A percentile compares a stretch with the other conserved stretches of the same genome.
Conservation (phyloP, 805 yeast genomes). For the Komagataella pseudopastoris region DNA sequence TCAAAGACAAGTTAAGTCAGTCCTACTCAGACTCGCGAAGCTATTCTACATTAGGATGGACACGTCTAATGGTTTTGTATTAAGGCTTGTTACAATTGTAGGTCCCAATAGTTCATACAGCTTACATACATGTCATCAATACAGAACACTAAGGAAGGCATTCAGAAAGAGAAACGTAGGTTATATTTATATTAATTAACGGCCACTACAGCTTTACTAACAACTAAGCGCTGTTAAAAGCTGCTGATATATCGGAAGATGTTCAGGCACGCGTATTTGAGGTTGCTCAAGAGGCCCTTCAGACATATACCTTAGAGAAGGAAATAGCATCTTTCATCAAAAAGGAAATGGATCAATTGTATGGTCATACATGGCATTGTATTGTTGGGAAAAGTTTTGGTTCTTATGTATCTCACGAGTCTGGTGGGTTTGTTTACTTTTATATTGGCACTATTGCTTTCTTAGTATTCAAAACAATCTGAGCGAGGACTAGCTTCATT, state of each 20-base stretch:
- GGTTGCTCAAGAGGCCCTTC: slow-evolving; percentile 29
- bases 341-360: slow-evolving; percentile 45
- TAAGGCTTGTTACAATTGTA: neutral
- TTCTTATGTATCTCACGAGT: slow-evolving; percentile 63
- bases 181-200: no score
- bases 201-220: neutral
- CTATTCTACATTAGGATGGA: neutral
- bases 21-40: neutral
- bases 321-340: slow-evolving; percentile 57
- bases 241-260: slow-evolving; percentile 28
- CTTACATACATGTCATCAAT: neutral
- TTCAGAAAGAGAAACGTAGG: neutral
- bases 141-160: neutral
- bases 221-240: slow-evolving; percentile 10
- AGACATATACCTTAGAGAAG: slow-evolving; percentile 30
- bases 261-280: slow-evolving; percentile 35
- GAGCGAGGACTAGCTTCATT: neutral
- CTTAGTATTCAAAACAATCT: slow-evolving; percentile 56
- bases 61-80: neutral
- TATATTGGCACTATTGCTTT: slow-evolving; percentile 60
- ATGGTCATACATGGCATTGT: slow-evolving; percentile 72
- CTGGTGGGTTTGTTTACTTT: slow-evolving; percentile 58
- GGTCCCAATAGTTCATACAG: neutral
- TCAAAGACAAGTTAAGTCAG: neutral
- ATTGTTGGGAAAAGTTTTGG: slow-evolving; percentile 74